Evolutionary conservation across 441 rosid species (phyloP).

Genomic region (Metrosideros polymorpha): DNA sequence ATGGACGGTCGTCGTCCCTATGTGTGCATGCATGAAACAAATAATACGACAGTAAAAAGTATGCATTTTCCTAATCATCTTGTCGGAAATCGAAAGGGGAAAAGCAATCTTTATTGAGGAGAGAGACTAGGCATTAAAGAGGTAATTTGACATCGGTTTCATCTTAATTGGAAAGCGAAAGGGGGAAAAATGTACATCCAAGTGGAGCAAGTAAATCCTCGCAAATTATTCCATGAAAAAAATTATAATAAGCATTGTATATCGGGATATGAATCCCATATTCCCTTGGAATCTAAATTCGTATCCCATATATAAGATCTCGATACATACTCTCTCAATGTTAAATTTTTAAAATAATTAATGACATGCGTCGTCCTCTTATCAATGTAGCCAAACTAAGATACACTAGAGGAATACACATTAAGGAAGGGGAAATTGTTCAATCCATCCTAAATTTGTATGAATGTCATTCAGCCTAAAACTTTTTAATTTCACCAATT

Average conservation of each 20-base stretch:
- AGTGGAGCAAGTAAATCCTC: background rate
- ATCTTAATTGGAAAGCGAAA: background rate
- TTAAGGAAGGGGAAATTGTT: background rate
- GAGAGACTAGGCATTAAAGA: background rate
- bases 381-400: background rate
- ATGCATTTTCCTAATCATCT: background rate
- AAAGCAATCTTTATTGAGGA: background rate
- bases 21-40: background rate
- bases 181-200: too few species aligned
- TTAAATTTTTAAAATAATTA: background rate
- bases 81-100: background rate
- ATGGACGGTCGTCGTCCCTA: background rate
- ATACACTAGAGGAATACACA: background rate
- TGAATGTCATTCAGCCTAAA: background rate
- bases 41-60: background rate
- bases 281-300: background rate
- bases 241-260: background rate
- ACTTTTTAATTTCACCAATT: too few species aligned
- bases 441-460: too few species aligned
- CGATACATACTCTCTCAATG: background rate
- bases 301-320: background rate
- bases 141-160: background rate
- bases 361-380: background rate
- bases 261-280: background rate
- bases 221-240: background rate